Evolutionary conservation across 257 asterid species (phyloP).

Genomic region (Haberlea rhodopensis): DNA sequence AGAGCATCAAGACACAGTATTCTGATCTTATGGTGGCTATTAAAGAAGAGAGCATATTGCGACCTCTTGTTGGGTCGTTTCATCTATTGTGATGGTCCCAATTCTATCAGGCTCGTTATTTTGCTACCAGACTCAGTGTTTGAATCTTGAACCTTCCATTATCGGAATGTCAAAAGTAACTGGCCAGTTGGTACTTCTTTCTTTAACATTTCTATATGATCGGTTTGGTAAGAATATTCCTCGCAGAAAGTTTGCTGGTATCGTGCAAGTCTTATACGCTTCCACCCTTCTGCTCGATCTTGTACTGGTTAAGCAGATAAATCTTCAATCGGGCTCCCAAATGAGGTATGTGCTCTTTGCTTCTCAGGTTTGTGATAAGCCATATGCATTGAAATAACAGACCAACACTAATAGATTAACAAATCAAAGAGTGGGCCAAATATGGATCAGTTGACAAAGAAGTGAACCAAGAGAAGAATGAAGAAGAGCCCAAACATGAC

Average conservation of each 20-base stretch:
- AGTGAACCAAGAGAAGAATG: too few relatives aligned
- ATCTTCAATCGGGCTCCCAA: conserved; percentile 64
- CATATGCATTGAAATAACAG: too few relatives aligned
- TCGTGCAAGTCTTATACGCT: conserved; percentile 55
- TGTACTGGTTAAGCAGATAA: conserved; percentile 61
- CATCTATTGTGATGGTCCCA: conserved; percentile 57
- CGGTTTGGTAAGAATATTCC: conserved; percentile 55
- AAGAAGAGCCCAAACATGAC: too few relatives aligned
- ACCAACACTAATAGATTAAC: too few relatives aligned
- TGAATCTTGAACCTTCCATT: conserved; percentile 64
- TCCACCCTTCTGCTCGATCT: conserved; percentile 71
- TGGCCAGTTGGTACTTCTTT: conserved; percentile 73
- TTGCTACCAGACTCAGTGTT: conserved; percentile 78
- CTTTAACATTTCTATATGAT: conserved; percentile 52
- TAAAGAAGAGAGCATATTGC: conserved; percentile 48
- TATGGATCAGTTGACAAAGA: too few relatives aligned
- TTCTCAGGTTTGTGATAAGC: conserved; percentile 76
- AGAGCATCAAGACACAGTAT: conserved; percentile 51
- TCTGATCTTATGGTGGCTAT: conserved; percentile 52
- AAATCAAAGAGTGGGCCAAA: too few relatives aligned
- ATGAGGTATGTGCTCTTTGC: conserved; percentile 63
- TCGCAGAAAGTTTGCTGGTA: conserved; percentile 46
- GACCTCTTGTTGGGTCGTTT: conserved; percentile 67
- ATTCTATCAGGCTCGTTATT: conserved; percentile 72
- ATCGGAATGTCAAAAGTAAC: conserved; percentile 83